Evolutionary conservation across 2,329 filamentous ascomycete genomes (phyloP).

Genomic region (Diaporthe humulicola): DNA sequence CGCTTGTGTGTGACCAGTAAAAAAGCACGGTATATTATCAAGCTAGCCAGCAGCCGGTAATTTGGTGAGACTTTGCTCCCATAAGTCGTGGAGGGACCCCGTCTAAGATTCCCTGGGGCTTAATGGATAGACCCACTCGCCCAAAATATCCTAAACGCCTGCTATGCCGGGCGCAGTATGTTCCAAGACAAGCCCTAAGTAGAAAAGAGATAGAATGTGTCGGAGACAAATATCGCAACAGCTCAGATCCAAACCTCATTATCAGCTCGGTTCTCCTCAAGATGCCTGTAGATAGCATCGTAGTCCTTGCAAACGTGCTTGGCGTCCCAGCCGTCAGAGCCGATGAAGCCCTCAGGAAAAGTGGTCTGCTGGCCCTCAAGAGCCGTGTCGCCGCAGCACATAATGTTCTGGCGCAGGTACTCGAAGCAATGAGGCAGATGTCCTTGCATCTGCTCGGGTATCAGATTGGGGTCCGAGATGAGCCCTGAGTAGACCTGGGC

Average conservation of each 20-base stretch:
- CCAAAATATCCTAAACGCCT: conserved; percentile 13
- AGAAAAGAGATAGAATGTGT: neutral
- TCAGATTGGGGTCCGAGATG: conserved; percentile 45
- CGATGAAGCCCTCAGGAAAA: conserved; percentile 52
- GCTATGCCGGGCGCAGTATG: neutral
- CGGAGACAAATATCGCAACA: neutral
- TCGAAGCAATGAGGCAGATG: conserved; percentile 57
- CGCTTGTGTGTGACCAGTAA: neutral
- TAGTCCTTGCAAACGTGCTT: conserved; percentile 58
- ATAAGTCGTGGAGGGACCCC: neutral
- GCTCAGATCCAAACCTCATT: conserved; percentile 54
- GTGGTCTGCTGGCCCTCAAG: conserved; percentile 56
- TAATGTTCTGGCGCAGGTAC: conserved; percentile 51
- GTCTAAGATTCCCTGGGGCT: neutral
- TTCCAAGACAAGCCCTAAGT: neutral
- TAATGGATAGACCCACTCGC: too few relatives aligned
- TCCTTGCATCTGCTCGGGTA: conserved; percentile 50
- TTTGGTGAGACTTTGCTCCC: neutral
- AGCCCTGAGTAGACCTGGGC: conserved; percentile 51
- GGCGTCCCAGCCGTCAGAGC: conserved; percentile 59
- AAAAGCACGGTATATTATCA: neutral
- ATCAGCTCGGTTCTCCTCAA: conserved; percentile 51
- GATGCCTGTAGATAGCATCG: conserved; percentile 49
- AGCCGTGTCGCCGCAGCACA: conserved; percentile 50
- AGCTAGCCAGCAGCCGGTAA: conserved; percentile 17